These are phyloP conservation scores for Cyclaneusma minus DNA, from an alignment of 2,329 filamentous ascomycete species.

Conservation along the genomic window DNA sequence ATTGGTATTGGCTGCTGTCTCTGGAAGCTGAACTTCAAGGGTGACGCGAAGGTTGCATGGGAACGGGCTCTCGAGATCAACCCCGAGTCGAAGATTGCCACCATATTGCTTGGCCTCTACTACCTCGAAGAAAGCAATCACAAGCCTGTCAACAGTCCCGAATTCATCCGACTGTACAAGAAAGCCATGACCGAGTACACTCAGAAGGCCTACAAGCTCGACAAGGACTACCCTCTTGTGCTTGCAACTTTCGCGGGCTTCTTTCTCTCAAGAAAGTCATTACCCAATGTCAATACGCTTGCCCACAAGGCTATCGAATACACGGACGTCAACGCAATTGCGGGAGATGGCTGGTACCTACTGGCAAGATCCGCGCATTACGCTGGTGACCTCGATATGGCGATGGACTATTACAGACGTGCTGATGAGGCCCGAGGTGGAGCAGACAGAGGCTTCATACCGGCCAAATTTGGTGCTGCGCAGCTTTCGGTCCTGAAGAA, in stretches of 20 bases:
- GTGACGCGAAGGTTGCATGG: constrained; percentile 84
- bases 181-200: constrained; percentile 91
- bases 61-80: constrained; percentile 69
- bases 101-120: constrained; percentile 79
- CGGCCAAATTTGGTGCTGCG: constrained; percentile 86
- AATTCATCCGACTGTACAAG: constrained; percentile 75
- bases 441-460: constrained; percentile 77
- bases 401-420: constrained; percentile 73
- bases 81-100: constrained; percentile 74
- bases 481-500: constrained; percentile 76
- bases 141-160: constrained; percentile 66
- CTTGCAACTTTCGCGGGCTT: constrained; percentile 84
- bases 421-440: constrained; percentile 87
- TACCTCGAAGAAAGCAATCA: constrained; percentile 78
- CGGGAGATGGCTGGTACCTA: constrained; percentile 94
- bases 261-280: constrained; percentile 70
- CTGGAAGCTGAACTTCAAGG: constrained; percentile 91
- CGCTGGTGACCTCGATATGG: constrained; percentile 56
- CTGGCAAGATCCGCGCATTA: constrained; percentile 86
- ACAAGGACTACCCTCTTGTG: constrained; percentile 79
- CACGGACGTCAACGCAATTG: constrained; percentile 91
- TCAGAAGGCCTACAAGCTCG: constrained; percentile 82
- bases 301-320: constrained; percentile 88
- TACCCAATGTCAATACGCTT: constrained; percentile 68
- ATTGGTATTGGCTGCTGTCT: constrained; percentile 95